Evolutionary conservation across 179 eudicot species (phyloP).

Genomic region (Beta corolliflora): DNA sequence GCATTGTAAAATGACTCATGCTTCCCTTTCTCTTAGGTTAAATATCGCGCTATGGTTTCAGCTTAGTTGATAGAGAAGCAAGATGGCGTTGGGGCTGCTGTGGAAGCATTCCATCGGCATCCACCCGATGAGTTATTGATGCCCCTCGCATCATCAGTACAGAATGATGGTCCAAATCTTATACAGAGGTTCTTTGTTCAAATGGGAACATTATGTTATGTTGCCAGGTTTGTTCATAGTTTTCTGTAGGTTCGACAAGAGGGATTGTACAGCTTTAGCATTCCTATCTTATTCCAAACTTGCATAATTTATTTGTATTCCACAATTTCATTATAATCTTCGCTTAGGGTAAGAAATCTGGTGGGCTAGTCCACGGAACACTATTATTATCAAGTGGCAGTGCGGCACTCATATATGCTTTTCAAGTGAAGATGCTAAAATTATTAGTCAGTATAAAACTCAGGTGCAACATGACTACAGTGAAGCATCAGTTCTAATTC

Average conservation of each 20-base stretch:
- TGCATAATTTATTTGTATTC: not conserved
- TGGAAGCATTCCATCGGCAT: slow-evolving; percentile 73
- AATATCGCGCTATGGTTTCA: slow-evolving; percentile 58
- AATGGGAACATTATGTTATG: slow-evolving; percentile 50
- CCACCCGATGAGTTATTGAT: slow-evolving; percentile 58
- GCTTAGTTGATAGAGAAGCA: slow-evolving; percentile 62
- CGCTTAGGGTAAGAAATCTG: too few species aligned
- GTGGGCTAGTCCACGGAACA: not conserved
- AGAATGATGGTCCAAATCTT: slow-evolving; percentile 44
- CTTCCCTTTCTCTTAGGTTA: slow-evolving; percentile 43
- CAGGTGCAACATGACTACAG: not conserved
- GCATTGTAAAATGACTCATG: not conserved
- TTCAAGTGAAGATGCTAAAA: not conserved
- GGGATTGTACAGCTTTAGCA: slow-evolving; percentile 33
- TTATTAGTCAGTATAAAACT: too few species aligned
- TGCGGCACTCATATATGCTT: too few species aligned
- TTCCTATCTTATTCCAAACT: not conserved
- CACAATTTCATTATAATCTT: not conserved
- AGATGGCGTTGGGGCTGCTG: slow-evolving; percentile 79
- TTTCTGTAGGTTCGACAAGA: not conserved
- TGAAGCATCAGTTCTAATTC: not conserved
- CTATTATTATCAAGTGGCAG: not conserved
- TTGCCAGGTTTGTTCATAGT: slow-evolving; percentile 45
- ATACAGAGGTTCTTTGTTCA: slow-evolving; percentile 66
- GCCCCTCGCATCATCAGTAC: slow-evolving; percentile 27